Evolutionary conservation across 2,329 filamentous ascomycete species (phyloP), one percentile per base, ranked within the genome.

Genomic region (Sporothrix pallida): DNA sequence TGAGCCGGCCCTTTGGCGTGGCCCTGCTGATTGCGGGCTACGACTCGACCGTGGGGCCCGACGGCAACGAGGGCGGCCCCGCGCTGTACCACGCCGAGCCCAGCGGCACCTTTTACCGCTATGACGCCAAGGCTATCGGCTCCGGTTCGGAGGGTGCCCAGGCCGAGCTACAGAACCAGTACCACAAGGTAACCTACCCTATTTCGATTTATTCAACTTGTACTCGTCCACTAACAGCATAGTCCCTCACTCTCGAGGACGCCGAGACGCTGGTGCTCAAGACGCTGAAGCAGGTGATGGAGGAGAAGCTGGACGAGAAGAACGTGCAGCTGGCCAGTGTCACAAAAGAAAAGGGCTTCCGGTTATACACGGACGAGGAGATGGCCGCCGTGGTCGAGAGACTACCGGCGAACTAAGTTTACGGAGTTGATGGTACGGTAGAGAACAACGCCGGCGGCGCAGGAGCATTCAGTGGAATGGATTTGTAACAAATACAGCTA

Each of bases 271-370:
- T 99, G 77, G 95, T 97, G 70, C 87, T 99, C 80, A 98, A 98
- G 90, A 99, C 96, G 52, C 84, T 99, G 82, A 99, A 98, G 89
- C 96, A 99, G 86, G 96, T 99, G 78, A 99, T 99, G 96, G 96
- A 99, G 86, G 96, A 99, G 90, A 99, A 99, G 87, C 88, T 99
- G 75, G 96, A 99, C 82, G 89, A 94, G 77, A 99, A 99, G 90
- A 99, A 99, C 81, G 96, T 99, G 77, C 96, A 99, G 86, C 84
- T 99, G 78, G 96, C 96, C 72, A 98, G 95, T 81, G 96, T 99
- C 74, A 99, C 96, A 76, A 97, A 95, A 87, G 95, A 98, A 78
- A 95, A 93, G 85, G 96, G 96, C 73, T 99, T 99, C 88, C 92
- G 94, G 86, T 98, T 99, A 90, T 99, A 99, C 87, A 92, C 91